phyloP scores from a whole-genome alignment of 2,329 filamentous ascomycete genomes.

The Ceratocystis colombiana region DNA sequence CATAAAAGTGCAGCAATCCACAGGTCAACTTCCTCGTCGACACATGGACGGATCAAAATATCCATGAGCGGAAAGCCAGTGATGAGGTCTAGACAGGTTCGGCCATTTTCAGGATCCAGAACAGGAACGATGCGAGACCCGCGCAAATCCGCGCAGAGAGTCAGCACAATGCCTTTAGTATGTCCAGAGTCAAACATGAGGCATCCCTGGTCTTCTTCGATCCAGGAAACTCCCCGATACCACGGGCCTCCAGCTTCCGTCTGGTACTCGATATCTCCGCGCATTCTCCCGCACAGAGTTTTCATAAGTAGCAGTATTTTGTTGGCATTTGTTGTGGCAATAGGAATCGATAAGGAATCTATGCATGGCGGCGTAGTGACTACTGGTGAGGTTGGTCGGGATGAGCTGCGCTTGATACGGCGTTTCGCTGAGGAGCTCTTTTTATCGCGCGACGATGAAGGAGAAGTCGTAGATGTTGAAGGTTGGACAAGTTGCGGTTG shows the following conservation, averaged over 20 bases:
- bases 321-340: constrained; percentile 57
- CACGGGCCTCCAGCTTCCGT: constrained; percentile 51
- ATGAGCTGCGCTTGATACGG: constrained; percentile 46
- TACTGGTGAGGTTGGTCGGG: constrained; percentile 50
- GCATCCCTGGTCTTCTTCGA: constrained; percentile 64
- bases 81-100: constrained; percentile 22
- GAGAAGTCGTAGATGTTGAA: constrained; percentile 26
- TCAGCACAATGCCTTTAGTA: constrained; percentile 17
- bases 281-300: constrained; percentile 67
- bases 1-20: constrained; percentile 74
- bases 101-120: constrained; percentile 19
- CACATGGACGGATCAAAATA: constrained; percentile 54
- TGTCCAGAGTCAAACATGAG: constrained; percentile 59
- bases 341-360: constrained; percentile 49
- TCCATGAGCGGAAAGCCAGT: constrained; percentile 33
- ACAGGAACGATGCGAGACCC: constrained; percentile 33
- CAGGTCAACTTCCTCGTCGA: constrained; percentile 57
- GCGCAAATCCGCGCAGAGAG: constrained; percentile 22
- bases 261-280: constrained; percentile 65
- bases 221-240: constrained; percentile 63
- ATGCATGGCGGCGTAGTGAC: constrained; percentile 45
- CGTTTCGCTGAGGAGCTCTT: constrained; percentile 43
- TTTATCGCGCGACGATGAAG: constrained; percentile 30
- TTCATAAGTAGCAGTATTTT: constrained; percentile 68
- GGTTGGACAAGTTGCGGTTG: constrained; percentile 27